Evolutionary conservation across 2,329 filamentous ascomycete genomes (phyloP).

Genomic region (Monosporascus cannonballus): DNA sequence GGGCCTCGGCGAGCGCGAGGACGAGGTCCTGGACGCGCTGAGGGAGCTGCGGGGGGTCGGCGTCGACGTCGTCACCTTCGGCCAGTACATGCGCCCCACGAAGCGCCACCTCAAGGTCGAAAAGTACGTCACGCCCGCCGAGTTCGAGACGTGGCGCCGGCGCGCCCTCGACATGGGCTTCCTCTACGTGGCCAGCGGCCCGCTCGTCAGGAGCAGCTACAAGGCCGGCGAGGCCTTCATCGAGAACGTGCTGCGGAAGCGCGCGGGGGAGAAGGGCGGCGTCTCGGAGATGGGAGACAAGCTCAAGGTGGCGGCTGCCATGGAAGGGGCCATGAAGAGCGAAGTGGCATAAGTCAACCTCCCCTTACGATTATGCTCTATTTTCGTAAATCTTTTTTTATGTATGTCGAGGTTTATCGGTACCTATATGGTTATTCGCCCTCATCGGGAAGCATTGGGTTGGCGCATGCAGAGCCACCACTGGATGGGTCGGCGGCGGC

Average conservation of each 20-base stretch:
- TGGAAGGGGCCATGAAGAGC: conserved; percentile 3
- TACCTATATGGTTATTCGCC: not conserved
- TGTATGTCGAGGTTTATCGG: not conserved
- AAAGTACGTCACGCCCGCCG: conserved; percentile 85
- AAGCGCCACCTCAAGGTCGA: conserved; percentile 97
- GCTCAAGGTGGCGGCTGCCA: conserved; percentile 3
- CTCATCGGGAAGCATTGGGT: not conserved
- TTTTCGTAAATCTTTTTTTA: no score
- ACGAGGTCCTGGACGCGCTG: conserved; percentile 74
- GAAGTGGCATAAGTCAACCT: not conserved
- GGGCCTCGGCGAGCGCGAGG: conserved; percentile 85
- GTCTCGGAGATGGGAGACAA: not conserved
- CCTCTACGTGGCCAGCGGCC: conserved; percentile 90
- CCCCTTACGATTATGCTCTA: no score
- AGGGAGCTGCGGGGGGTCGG: conserved; percentile 70
- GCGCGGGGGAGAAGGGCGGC: conserved; percentile 41
- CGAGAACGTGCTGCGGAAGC: conserved; percentile 92
- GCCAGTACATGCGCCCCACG: conserved; percentile 99
- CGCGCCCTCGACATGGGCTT: conserved; percentile 92
- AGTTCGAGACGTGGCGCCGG: conserved; percentile 87
- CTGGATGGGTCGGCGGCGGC: not conserved
- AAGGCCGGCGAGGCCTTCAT: conserved; percentile 99
- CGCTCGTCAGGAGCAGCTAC: conserved; percentile 89
- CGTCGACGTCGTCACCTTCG: conserved; percentile 95
- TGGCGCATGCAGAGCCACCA: not conserved